Evolutionary conservation across 2,329 filamentous ascomycete species (phyloP), one percentile per base, ranked within the genome.

Genomic region (Fusarium floridanum): DNA sequence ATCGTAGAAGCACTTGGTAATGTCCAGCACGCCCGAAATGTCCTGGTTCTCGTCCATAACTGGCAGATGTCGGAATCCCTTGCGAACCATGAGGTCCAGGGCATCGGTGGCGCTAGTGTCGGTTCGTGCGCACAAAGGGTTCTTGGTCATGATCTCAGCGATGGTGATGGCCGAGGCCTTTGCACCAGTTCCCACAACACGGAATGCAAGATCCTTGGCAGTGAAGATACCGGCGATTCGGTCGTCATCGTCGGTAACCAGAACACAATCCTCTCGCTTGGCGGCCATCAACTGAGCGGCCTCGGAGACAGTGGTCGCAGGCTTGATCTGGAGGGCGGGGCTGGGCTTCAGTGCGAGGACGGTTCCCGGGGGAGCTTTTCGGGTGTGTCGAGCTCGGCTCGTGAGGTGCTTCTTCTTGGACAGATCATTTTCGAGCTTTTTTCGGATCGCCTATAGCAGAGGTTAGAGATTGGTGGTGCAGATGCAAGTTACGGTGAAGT

Each of bases 21-120:
- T 99, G 84, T 99, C 97, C 64, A 99, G 87, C 76, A 99, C 95
- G 87, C 97, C 97, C 9, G 95, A 97, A 73, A 99, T 99, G 81
- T 99, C 96, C 85, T 99, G 97, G 84, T 99, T 98, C 87, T 99
- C 97, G 84, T 99, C 97, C 97, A 99, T 99, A 76, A 99, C 97
- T 4, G 97, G 97, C 81, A 99, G 85, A 86, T 99, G 97, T 78
- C 97, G 92, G 88, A 99, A 99, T 20, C 97, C 97, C 86, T 98
- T 98, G 78, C 96, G 91, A 67, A 99, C 97, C 97, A 99, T 99
- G 67, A 98, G 89, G 84, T 99, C 96, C 73, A 99, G 87, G 36
- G 97, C 97, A 87, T 99, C 97, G 50, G 97, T 99, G 39, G 97
- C 97, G 84, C 96, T 98, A 37, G 97, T 99, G 82, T 99, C 97